Base-by-base conservation (phyloP, 176 grass and related monocot species). In the Hordeum marinum region DNA sequence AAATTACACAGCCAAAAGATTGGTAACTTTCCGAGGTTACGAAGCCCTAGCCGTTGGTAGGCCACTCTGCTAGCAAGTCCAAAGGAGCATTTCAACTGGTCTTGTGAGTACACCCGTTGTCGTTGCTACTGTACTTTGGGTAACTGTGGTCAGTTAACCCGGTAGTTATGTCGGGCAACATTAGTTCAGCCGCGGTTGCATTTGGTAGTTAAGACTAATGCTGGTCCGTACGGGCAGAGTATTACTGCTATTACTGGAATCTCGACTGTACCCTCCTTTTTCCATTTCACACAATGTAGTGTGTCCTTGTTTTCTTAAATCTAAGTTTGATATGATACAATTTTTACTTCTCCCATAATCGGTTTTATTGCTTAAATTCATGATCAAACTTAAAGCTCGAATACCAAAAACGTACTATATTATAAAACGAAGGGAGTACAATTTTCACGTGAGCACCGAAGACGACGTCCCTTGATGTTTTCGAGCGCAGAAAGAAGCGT, bases 21-120 rank as follows among this genome's bases (percentile, higher is more conserved):
- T 5, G 71, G 71, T 75, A 75, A 75, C 71, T 75, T 73, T 75
- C 48, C 42, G 23, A 18, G 25, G 41, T 73, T 48, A 46, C 40
- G 5, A 29, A 48, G 42, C 41, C 41, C 41, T 45, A 27, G 70
- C 39, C 40, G 69, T 69, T 25, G 54, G 54, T 27, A 27, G 60
- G 9, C 60, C 60, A 27, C 23, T 57, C 18, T 21, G 54, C 54
- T 57, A 8, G 20, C 54, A 21, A 21, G 7, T 21, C 54, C 54
- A 3, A 55, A 55, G 7, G 21, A 27, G 61, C 12, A 63, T 27
- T 63, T 63, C 6, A 4, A 4, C 9, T 29, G 5, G 11, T 63
- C 34, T 68, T 72, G n/a, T 15, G 23, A 41, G 23, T 15, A 45
- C 2, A 6, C 40, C 68, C 2, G 6, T 71, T 23, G 68, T 23